Evolutionary conservation across 148 eudicot species (phyloP).

Genomic region (Cornus suecica): DNA sequence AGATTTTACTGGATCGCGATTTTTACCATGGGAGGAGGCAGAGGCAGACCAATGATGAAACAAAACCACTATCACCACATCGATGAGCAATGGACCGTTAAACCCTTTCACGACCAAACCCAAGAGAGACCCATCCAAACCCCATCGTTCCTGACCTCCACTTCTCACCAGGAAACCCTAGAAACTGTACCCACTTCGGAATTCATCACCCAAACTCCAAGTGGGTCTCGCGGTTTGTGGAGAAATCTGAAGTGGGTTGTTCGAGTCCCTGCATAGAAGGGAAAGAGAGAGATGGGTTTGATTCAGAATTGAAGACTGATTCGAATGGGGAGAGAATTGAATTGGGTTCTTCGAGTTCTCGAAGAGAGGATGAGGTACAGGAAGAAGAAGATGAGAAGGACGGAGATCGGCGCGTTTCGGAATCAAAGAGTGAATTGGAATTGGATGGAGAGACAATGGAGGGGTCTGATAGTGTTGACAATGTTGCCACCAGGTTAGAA

Average conservation of each 20-base stretch:
- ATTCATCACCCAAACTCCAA: conserved; percentile 13
- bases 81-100: conserved; percentile 25
- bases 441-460: conserved; percentile 12
- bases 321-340: conserved; percentile 11
- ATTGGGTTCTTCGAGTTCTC: conserved; percentile 30
- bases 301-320: not conserved
- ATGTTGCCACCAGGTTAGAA: conserved; percentile 41
- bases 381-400: conserved; percentile 22
- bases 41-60: conserved; percentile 22
- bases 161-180: not conserved
- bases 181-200: conserved; percentile 16
- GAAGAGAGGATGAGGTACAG: conserved; percentile 12
- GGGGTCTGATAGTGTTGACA: conserved; percentile 29
- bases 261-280: conserved; percentile 10
- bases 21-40: conserved; percentile 27
- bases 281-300: not conserved
- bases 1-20: too few relatives aligned
- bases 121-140: conserved; percentile 4
- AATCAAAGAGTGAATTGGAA: conserved; percentile 10
- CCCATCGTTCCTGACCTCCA: not conserved
- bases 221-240: conserved; percentile 22
- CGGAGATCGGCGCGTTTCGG: not conserved
- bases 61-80: conserved; percentile 5
- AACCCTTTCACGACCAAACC: conserved; percentile 20
- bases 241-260: conserved; percentile 27